These are phyloP conservation scores for Golubevia pallescens DNA, from an alignment of 1,284 basidiomycete genomes.

Conservation along the genomic window DNA sequence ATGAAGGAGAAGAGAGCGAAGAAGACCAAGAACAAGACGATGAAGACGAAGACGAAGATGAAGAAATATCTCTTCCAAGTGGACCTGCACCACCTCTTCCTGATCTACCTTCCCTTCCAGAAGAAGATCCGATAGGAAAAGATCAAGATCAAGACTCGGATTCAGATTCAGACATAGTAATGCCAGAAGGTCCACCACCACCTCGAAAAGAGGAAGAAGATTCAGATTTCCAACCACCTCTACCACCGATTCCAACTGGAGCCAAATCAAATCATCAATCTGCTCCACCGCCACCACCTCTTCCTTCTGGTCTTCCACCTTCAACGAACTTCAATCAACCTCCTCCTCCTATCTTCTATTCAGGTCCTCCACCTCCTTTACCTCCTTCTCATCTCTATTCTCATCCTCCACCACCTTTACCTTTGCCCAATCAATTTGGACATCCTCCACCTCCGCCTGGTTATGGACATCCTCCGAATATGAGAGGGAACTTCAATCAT, in stretches of 20 bases:
- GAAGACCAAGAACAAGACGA: constrained; percentile 9
- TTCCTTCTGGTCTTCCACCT: constrained; percentile 1
- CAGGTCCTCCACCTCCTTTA: background rate
- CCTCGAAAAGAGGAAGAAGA: too few species aligned
- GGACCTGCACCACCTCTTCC: constrained; percentile 15
- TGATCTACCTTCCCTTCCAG: background rate
- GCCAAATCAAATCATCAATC: background rate
- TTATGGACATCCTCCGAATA: background rate
- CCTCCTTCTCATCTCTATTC: constrained; percentile 1
- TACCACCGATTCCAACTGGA: background rate
- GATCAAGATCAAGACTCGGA: constrained; percentile 31
- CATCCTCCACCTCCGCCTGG: background rate
- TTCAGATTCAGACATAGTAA: constrained; percentile 41
- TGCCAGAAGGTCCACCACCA: constrained; percentile 49
- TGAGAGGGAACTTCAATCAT: too few species aligned
- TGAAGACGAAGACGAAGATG: constrained; percentile 7
- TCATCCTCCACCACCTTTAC: constrained; percentile 18
- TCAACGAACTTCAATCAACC: constrained; percentile 1
- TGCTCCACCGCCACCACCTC: constrained; percentile 2
- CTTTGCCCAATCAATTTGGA: background rate
- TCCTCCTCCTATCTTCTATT: background rate
- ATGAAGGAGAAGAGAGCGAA: constrained; percentile 10
- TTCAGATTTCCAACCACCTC: constrained; percentile 6
- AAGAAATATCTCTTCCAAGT: constrained; percentile 11
- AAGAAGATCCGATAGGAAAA: constrained; percentile 16